Base-by-base conservation (phyloP, 1,284 basidiomycete species). In the Prillingera fragicola region DNA sequence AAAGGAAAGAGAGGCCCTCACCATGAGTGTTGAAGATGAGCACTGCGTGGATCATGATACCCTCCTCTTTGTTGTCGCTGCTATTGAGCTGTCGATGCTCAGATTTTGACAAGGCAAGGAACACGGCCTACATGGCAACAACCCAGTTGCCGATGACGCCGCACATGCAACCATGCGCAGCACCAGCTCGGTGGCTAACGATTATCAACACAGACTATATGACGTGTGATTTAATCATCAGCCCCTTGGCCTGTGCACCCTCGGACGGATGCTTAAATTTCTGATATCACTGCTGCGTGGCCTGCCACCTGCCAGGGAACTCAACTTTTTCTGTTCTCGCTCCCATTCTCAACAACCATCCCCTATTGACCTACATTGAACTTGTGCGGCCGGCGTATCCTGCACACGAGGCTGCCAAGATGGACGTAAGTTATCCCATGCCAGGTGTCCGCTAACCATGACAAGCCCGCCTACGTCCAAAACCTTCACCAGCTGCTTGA, bases 31-130 rank as follows among this genome's bases (percentile, higher is more conserved):
- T 77, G 63, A 77, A 83, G 59, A 86, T 86, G 55, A 86, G 75
- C 33, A 85, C 84, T 35, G 84, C 86, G 70, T 91, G 88, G 52
- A 95, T 94, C 87, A 94, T 92, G 33, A 14, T 49, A 18, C 14
- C 26, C 18, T 8, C 21, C 19, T 15, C 17, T 19, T 17, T 32
- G 38, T 31, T 24, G 38, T 29, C 8, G 28, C 2, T 29, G 28
- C 15, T 29, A 15, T 29, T 29, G 28, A n/a, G n/a, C n/a, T n/a
- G n/a, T n/a, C n/a, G n/a, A n/a, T n/a, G n/a, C n/a, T n/a, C n/a
- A n/a, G n/a, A n/a, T n/a, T n/a, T n/a, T n/a, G n/a, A n/a, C n/a
- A n/a, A n/a, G n/a, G n/a, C n/a, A n/a, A n/a, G n/a, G n/a, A n/a
- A n/a, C n/a, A n/a, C n/a, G n/a, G n/a, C n/a, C n/a, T n/a, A n/a